Evolutionary conservation across 176 grass and related monocot genomes (phyloP).

Genomic region (bread wheat (Triticum aestivum)): IWGSC_CS_RefSeq_v2.1 NC_057795.1:484247149-484247648

Average conservation of each 20-base stretch:
- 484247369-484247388: conserved; percentile 51
- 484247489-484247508: not conserved
- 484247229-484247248: not conserved
- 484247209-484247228: not conserved
- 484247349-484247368: conserved; percentile 82
- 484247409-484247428: not conserved
- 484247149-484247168: not conserved
- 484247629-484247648: conserved; percentile 56
- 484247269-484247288: conserved; percentile 23
- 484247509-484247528: not conserved
- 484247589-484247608: conserved; percentile 88
- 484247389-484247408: conserved; percentile 80
- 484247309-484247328: conserved; percentile 70
- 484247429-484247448: not conserved
- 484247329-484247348: conserved; percentile 85
- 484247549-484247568: conserved; percentile 15
- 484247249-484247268: not conserved
- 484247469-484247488: not conserved
- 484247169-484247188: not conserved
- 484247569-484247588: conserved; percentile 53
- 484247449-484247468: not conserved
- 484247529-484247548: not conserved
- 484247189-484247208: not conserved
- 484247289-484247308: conserved; percentile 95
- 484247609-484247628: conserved; percentile 73